Conservation (phyloP, 1,284 basidiomycete species). For the Microbotryum saponariae region DNA sequence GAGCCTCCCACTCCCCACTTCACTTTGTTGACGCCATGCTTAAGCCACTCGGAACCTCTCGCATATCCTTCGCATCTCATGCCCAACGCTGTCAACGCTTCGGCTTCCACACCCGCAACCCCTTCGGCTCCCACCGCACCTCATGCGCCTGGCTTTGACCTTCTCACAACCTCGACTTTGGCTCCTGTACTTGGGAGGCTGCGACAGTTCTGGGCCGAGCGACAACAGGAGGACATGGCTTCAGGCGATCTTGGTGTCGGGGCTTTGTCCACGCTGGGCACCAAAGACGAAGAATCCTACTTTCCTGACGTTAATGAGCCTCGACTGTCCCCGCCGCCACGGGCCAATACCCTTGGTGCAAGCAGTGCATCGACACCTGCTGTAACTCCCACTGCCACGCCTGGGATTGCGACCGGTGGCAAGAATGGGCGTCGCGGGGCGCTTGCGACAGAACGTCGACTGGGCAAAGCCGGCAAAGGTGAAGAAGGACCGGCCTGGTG, state of each 20-base stretch:
- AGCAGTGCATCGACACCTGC: neutral
- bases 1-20: constrained; percentile 34
- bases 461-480: constrained; percentile 21
- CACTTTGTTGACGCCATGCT: constrained; percentile 32
- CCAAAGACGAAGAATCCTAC: constrained; percentile 11
- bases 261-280: neutral
- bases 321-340: neutral
- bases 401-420: constrained; percentile 10
- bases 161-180: constrained; percentile 24
- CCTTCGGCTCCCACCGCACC: neutral
- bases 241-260: constrained; percentile 33
- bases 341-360: neutral
- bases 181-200: constrained; percentile 30
- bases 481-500: constrained; percentile 61
- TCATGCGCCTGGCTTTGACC: constrained; percentile 27
- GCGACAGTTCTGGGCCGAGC: constrained; percentile 32
- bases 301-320: constrained; percentile 7
- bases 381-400: constrained; percentile 15
- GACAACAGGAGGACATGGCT: constrained; percentile 30
- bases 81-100: constrained; percentile 15
- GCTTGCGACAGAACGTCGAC: constrained; percentile 18
- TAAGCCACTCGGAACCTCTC: constrained; percentile 18
- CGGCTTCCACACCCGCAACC: neutral
- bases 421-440: constrained; percentile 10
- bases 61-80: constrained; percentile 27